Percentiles rank a stretch among this genome's conserved stretches.
These are phyloP conservation scores for Hanseniaspora valbyensis DNA, from an alignment of 805 yeast species.

Conservation along the genomic window DNA sequence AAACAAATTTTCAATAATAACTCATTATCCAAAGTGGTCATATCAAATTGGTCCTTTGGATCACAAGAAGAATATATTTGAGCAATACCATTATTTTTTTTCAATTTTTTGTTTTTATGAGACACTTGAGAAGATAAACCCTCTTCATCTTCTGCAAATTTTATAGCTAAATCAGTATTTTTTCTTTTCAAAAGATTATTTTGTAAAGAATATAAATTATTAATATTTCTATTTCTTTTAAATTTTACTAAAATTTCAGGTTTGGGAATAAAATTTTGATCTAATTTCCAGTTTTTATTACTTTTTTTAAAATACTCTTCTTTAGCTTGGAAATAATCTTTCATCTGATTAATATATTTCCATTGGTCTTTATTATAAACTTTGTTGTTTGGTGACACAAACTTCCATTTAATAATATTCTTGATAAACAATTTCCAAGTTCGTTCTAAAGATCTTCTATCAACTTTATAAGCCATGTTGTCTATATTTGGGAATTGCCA, in stretches of 20 bases:
- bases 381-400: not conserved
- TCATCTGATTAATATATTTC: slow-evolving; percentile 13
- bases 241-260: slow-evolving; percentile 22
- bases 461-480: slow-evolving; percentile 37
- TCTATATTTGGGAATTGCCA: slow-evolving; percentile 37
- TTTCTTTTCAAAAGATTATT: slow-evolving; percentile 14
- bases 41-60: slow-evolving; percentile 34
- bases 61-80: slow-evolving; percentile 4
- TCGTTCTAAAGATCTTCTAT: slow-evolving; percentile 54
- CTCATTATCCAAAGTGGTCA: slow-evolving; percentile 54
- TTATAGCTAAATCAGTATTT: not conserved
- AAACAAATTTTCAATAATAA: slow-evolving; percentile 52
- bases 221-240: slow-evolving; percentile 2
- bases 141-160: not conserved
- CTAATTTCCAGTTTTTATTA: slow-evolving; percentile 13
- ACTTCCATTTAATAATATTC: slow-evolving; percentile 26
- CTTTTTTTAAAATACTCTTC: slow-evolving; percentile 12
- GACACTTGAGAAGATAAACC: no score
- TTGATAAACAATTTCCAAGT: slow-evolving; percentile 31
- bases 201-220: slow-evolving; percentile 6
- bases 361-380: slow-evolving; percentile 14
- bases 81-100: slow-evolving; percentile 2
- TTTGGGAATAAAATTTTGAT: slow-evolving; percentile 22
- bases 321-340: slow-evolving; percentile 8
- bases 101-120: slow-evolving; percentile 1